Percentiles rank a stretch among this genome's conserved stretches.
Evolutionary conservation across 2,329 filamentous ascomycete genomes (phyloP).

Genomic region (Pyricularia sp.): DNA sequence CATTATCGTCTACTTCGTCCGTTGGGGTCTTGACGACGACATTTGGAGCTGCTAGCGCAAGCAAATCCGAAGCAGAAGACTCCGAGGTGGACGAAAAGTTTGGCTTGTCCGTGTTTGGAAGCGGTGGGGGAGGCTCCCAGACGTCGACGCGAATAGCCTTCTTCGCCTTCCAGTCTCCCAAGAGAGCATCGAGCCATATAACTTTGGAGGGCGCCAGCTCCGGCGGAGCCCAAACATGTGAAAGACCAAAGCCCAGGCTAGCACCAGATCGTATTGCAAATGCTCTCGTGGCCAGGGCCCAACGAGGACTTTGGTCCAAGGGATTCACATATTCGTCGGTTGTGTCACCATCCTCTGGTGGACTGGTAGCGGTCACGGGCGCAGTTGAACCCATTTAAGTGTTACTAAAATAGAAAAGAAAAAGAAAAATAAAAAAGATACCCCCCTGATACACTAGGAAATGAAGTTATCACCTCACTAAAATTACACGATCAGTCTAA

Average conservation of each 20-base stretch:
- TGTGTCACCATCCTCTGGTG: neutral
- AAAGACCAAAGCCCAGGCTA: conserved; percentile 11
- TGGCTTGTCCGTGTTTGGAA: neutral
- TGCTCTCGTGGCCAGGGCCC: conserved; percentile 15
- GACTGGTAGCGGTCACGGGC: neutral
- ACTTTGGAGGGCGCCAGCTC: conserved; percentile 9
- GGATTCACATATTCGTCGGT: conserved; percentile 13
- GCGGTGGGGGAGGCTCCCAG: conserved; percentile 4
- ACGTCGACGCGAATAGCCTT: conserved; percentile 13
- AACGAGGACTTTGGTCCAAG: conserved; percentile 12
- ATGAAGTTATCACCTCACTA: neutral
- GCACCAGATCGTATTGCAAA: conserved; percentile 12
- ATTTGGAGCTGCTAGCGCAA: neutral
- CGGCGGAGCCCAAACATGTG: conserved; percentile 4
- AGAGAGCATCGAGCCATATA: conserved; percentile 15
- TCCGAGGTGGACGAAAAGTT: neutral
- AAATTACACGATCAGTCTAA: neutral
- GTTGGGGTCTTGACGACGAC: neutral
- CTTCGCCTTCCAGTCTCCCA: conserved; percentile 13
- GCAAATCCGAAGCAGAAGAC: neutral
- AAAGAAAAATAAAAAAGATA: no score
- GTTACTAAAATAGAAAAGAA: neutral
- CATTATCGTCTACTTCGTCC: neutral
- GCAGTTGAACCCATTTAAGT: neutral
- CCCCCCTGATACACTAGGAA: neutral